A percentile compares a stretch with the other conserved stretches of the same genome.
Evolutionary conservation across 108 stramenopile species (phyloP).

Genomic region (Pseudonitzschia delicatissima): DNA sequence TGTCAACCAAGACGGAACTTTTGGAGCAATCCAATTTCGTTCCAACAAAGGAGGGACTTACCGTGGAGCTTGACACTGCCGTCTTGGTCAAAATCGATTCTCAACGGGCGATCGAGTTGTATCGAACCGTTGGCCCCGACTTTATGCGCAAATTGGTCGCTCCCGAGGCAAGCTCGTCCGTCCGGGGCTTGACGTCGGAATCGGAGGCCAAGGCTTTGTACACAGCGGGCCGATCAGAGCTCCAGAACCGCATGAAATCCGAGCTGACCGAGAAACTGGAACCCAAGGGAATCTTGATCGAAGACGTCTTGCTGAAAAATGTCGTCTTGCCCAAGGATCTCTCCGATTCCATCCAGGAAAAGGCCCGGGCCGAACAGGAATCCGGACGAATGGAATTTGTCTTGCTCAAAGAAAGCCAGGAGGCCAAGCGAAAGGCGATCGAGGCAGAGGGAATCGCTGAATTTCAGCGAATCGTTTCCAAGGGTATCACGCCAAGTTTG

Average conservation of each 20-base stretch:
- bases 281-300: constrained; percentile 46
- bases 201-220: constrained; percentile 50
- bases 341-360: constrained; percentile 39
- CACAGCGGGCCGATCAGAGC: constrained; percentile 32
- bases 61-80: constrained; percentile 43
- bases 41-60: constrained; percentile 48
- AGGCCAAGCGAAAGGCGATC: constrained; percentile 49
- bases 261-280: constrained; percentile 38
- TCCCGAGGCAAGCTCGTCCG: constrained; percentile 48
- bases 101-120: constrained; percentile 30
- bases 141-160: constrained; percentile 30
- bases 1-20: constrained; percentile 43
- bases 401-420: constrained; percentile 38
- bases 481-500: constrained; percentile 38
- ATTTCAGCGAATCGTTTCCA: constrained; percentile 46
- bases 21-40: constrained; percentile 37
- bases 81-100: constrained; percentile 35
- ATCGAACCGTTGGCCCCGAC: constrained; percentile 31
- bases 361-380: constrained; percentile 53
- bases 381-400: constrained; percentile 52
- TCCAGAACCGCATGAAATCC: constrained; percentile 34
- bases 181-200: constrained; percentile 49
- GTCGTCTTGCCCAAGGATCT: constrained; percentile 34
- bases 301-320: constrained; percentile 50
- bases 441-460: constrained; percentile 56